Base-by-base conservation (phyloP, 2,329 filamentous ascomycete genomes). In the Dothistroma septosporum region DNA sequence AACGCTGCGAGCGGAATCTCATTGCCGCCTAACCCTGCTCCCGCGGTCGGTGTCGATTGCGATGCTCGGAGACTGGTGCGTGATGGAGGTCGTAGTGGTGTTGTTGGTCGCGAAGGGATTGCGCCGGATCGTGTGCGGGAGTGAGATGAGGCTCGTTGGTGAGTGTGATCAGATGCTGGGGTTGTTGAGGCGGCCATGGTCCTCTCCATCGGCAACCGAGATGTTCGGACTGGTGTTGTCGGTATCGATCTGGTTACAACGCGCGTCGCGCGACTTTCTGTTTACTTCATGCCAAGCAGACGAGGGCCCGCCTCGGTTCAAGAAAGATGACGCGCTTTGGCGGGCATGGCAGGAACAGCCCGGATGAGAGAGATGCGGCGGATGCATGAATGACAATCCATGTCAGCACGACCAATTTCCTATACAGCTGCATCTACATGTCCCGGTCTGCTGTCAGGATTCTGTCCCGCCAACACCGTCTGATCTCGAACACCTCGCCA, bases 1-100 rank as follows among this genome's bases (percentile, higher is more conserved):
- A 97, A 87, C 1, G 83, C 78, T 68, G 93, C 91, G 62, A 97
- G 85, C 0, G 92, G 91, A 61, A 87, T 86, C 4, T 83, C 76
- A 4, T 81, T 78, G 50, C 83, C 81, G 37, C 80, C 70, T 28
- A 71, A 66, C 49, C 70, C 72, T 63, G 74, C 53, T 31, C 57
- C 60, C 48, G 61, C 65, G 28, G 64, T 64, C 14, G 72, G 69
- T 48, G 87, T 90, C n/a, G 66, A 69, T 55, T 73, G 70, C 52
- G 87, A 90, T 62, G 92, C 90, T 72, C 91, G 90, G 65, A 97
- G 86, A 12, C 92, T 96, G 19, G 90, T 92, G 56, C 93, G 88
- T 3, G 93, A 97, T 21, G 90, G 91, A 16, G 93, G 90, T 53
- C 93, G 90, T 10, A 99, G 85, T 32, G 94, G 94, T 4, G 94